Evolutionary conservation across 495 filamentous ascomycete genomes (phyloP).

Genomic region (Penicillium antarcticum): DNA sequence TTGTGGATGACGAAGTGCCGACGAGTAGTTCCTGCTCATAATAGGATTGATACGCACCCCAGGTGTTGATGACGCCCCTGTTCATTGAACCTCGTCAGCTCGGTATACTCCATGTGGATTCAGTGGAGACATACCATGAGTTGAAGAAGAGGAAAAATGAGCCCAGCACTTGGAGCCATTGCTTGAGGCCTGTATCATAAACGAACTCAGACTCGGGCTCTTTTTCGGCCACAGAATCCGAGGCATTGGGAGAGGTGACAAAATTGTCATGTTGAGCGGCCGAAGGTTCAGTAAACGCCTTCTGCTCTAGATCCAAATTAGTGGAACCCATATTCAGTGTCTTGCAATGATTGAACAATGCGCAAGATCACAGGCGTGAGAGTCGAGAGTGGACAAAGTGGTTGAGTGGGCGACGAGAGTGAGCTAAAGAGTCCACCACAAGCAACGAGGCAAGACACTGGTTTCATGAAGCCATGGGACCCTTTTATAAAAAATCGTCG

Average conservation of each 20-base stretch:
- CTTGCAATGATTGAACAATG: background rate
- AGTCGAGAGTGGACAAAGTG: background rate
- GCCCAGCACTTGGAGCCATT: constrained; percentile 54
- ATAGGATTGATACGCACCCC: constrained; percentile 68
- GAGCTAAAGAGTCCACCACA: background rate
- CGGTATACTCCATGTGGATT: background rate
- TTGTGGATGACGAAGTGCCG: constrained; percentile 53
- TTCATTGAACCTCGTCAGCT: constrained; percentile 5
- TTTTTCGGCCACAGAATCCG: constrained; percentile 16
- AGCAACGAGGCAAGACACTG: too few species aligned
- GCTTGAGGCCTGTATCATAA: constrained; percentile 38
- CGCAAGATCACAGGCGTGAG: background rate
- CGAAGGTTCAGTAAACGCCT: constrained; percentile 10
- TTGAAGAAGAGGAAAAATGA: constrained; percentile 58
- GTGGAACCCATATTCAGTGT: constrained; percentile 19
- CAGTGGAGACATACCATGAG: constrained; percentile 46
- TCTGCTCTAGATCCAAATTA: constrained; percentile 29
- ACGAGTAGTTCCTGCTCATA: constrained; percentile 55
- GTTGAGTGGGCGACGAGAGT: background rate
- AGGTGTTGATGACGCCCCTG: constrained; percentile 60
- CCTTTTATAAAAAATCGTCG: constrained; percentile 6
- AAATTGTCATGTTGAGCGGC: constrained; percentile 15
- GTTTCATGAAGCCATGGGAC: too few species aligned
- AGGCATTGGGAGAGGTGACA: constrained; percentile 3
- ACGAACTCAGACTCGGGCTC: constrained; percentile 25